A percentile compares a stretch with the other conserved stretches of the same genome.
These are phyloP conservation scores for Chenopodium berlandieri DNA, from an alignment of 148 eudicot genomes.

Conservation along the genomic window DNA sequence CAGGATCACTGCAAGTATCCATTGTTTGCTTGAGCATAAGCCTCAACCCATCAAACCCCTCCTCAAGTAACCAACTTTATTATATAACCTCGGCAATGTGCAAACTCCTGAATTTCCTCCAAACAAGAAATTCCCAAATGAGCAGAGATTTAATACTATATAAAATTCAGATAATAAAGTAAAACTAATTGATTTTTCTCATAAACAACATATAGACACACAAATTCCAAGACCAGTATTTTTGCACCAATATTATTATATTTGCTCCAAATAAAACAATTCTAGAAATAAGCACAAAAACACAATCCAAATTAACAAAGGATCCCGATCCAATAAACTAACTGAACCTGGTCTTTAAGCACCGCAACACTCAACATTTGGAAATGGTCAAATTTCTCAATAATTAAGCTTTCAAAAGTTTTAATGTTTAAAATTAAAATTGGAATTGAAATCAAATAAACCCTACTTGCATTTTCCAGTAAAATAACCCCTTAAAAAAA, in stretches of 20 bases:
- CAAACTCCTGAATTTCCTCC: conserved; percentile 49
- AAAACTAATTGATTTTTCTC: conserved; percentile 1
- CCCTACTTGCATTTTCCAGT: conserved; percentile 25
- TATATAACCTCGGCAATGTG: conserved; percentile 46
- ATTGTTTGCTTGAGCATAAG: conserved; percentile 39
- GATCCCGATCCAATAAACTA: conserved; percentile 72
- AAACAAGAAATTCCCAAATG: conserved; percentile 32
- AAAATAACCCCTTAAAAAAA: background rate
- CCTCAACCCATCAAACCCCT: conserved; percentile 71
- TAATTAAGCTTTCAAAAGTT: conserved; percentile 15
- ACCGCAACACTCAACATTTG: conserved; percentile 16
- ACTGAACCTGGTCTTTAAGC: conserved; percentile 45
- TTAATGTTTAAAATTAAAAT: background rate
- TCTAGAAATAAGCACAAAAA: conserved; percentile 35
- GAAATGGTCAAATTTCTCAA: conserved; percentile 11
- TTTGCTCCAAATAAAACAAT: conserved; percentile 31
- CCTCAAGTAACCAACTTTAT: conserved; percentile 48
- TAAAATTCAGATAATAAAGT: background rate
- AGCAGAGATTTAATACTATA: conserved; percentile 14
- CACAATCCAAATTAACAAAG: conserved; percentile 58
- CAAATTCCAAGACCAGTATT: conserved; percentile 56
- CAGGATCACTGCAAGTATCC: conserved; percentile 56
- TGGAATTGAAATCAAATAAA: background rate
- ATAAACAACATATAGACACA: conserved; percentile 30
- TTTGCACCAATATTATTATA: conserved; percentile 32